Percentiles rank a stretch among this genome's conserved stretches.
Conservation (phyloP, 2,329 filamentous ascomycete genomes). For the Claviceps sorghi region DNA sequence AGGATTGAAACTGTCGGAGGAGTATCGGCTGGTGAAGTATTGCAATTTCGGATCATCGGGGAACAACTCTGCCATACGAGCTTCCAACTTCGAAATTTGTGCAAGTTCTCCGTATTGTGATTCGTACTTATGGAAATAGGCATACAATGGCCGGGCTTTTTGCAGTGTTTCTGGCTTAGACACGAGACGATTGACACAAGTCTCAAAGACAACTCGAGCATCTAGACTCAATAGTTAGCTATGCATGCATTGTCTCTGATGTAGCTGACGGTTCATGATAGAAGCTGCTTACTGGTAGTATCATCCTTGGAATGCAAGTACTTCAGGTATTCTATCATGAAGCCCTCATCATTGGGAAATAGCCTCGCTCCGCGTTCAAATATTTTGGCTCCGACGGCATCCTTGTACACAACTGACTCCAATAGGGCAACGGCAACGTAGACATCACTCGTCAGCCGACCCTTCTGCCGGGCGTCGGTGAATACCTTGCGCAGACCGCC, state of each 20-base stretch:
- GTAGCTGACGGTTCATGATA: neutral
- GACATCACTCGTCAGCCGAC: conserved; percentile 82
- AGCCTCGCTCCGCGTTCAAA: conserved; percentile 88
- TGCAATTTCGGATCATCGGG: conserved; percentile 67
- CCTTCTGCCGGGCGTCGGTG: conserved; percentile 71
- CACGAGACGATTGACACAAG: conserved; percentile 69
- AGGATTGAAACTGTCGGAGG: conserved; percentile 60
- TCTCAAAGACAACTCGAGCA: conserved; percentile 91
- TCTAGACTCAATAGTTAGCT: conserved; percentile 36
- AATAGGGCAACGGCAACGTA: conserved; percentile 88
- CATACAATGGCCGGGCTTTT: conserved; percentile 73
- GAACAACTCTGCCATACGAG: conserved; percentile 85
- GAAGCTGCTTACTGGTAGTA: conserved; percentile 59
- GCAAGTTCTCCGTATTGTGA: conserved; percentile 84
- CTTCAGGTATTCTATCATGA: conserved; percentile 91
- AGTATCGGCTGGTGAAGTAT: conserved; percentile 65
- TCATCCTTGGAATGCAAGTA: conserved; percentile 87
- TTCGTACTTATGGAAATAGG: conserved; percentile 91
- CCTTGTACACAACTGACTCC: conserved; percentile 92
- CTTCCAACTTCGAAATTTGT: conserved; percentile 81
- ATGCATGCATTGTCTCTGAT: neutral
- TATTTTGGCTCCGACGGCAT: conserved; percentile 82
- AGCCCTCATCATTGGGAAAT: conserved; percentile 85
- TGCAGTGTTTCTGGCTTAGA: conserved; percentile 58
- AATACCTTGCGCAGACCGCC: conserved; percentile 86